Percentiles rank a stretch among this genome's conserved stretches.
Conservation (phyloP, 768 basidiomycete species). For the Naematelia encephala region DNA sequence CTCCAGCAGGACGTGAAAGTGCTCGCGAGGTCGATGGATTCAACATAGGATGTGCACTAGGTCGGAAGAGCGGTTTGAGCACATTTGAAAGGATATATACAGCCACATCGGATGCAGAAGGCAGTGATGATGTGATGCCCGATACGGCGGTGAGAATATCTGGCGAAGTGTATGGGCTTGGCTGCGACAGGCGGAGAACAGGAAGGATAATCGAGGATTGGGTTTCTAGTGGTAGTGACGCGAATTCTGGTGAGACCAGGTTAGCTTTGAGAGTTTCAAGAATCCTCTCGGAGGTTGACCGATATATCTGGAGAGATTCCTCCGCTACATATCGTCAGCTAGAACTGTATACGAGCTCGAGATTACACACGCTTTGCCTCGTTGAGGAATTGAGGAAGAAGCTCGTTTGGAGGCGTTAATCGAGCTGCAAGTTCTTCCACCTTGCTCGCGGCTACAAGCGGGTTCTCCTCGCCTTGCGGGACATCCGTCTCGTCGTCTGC, state of each 20-base stretch:
- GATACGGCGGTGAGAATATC: neutral
- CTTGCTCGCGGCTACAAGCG: too few species aligned
- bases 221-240: neutral
- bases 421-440: too few species aligned
- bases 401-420: too few species aligned
- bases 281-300: neutral
- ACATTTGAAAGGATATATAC: slow-evolving; percentile 17
- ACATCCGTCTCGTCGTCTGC: slow-evolving; percentile 10
- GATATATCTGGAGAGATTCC: neutral
- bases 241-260: neutral
- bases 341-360: too few species aligned
- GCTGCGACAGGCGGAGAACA: neutral
- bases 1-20: slow-evolving; percentile 30
- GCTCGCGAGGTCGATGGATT: slow-evolving; percentile 30
- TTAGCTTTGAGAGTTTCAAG: neutral
- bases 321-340: too few species aligned
- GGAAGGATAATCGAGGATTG: neutral
- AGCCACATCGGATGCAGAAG: slow-evolving; percentile 4
- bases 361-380: too few species aligned
- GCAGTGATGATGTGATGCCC: neutral
- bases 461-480: neutral
- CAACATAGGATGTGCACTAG: slow-evolving; percentile 35
- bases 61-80: slow-evolving; percentile 26
- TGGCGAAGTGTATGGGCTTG: neutral
- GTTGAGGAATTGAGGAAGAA: too few species aligned